A percentile compares a stretch with the other conserved stretches of the same genome.
Evolutionary conservation across 2,329 filamentous ascomycete genomes (phyloP).

Genomic region (Neophaeococcomyces aloes): DNA sequence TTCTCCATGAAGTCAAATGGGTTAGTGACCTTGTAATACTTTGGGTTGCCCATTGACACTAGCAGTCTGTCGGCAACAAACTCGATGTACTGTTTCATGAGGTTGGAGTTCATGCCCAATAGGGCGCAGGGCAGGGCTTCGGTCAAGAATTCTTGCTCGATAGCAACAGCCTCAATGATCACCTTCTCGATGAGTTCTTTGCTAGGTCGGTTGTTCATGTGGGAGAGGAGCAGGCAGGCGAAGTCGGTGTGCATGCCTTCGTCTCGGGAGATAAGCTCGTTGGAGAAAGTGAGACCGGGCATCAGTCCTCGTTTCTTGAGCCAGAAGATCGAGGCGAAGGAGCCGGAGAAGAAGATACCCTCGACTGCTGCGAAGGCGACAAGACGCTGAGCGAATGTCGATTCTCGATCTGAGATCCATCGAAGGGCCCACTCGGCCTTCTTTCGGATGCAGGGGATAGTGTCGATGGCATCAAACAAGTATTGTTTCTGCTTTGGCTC

Average conservation of each 20-base stretch:
- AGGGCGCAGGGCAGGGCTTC: conserved; percentile 87
- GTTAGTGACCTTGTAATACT: conserved; percentile 85
- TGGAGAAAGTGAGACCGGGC: conserved; percentile 97
- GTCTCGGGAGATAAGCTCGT: conserved; percentile 98
- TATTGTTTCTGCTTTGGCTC: conserved; percentile 88
- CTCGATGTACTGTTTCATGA: conserved; percentile 99
- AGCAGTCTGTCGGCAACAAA: conserved; percentile 95
- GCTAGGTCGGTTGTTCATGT: conserved; percentile 81
- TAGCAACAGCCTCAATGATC: conserved; percentile 84
- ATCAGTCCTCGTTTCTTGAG: conserved; percentile 99
- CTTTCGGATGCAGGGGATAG: conserved; percentile 94
- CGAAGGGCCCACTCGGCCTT: conserved; percentile 96
- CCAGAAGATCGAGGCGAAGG: conserved; percentile 99
- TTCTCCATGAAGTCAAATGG: conserved; percentile 99
- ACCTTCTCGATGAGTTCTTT: conserved; percentile 73
- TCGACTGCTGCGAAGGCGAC: conserved; percentile 96
- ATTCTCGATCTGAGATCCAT: conserved; percentile 91
- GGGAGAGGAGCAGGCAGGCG: conserved; percentile 93
- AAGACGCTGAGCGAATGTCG: conserved; percentile 88
- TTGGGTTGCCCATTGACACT: conserved; percentile 83
- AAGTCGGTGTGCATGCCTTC: conserved; percentile 99
- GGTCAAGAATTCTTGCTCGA: conserved; percentile 96
- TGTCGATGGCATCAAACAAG: conserved; percentile 97
- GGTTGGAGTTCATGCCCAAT: conserved; percentile 89
- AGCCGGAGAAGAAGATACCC: conserved; percentile 99